A percentile compares a stretch with the other conserved stretches of the same genome.
Evolutionary conservation across 164 flowering plant species (phyloP).

Genomic region (Cinnamomum chago): DNA sequence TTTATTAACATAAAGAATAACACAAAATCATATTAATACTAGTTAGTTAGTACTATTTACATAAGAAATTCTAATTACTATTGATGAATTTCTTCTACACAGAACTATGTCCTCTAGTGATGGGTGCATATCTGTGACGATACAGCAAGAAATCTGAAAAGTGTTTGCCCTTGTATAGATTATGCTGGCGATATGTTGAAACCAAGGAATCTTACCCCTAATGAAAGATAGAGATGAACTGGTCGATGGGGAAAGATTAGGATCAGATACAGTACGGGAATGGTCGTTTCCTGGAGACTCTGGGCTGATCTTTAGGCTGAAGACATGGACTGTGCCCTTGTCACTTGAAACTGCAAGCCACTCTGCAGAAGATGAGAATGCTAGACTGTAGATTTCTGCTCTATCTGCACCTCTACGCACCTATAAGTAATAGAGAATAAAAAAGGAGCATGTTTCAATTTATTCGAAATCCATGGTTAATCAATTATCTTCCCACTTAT

Average conservation of each 20-base stretch:
- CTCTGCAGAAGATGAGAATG: constrained; percentile 77
- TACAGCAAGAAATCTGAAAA: no score
- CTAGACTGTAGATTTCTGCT: constrained; percentile 91
- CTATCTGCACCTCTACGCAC: constrained; percentile 95
- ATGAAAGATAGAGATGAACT: constrained; percentile 48
- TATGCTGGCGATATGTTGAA: not conserved
- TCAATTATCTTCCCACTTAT: no score
- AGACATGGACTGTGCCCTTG: constrained; percentile 96
- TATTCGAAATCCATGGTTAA: no score
- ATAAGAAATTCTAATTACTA: no score
- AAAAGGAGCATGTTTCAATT: no score
- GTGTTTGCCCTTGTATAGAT: not conserved
- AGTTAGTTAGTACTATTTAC: no score
- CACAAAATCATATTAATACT: no score
- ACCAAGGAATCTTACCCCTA: constrained; percentile 45
- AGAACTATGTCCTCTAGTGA: no score
- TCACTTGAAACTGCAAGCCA: constrained; percentile 98
- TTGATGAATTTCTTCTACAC: no score
- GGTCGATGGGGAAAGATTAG: constrained; percentile 32
- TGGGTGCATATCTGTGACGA: no score
- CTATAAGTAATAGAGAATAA: constrained; percentile 27
- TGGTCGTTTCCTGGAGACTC: constrained; percentile 38
- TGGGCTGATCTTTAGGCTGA: constrained; percentile 65
- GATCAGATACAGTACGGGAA: constrained; percentile 27
- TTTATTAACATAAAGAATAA: no score